Evolutionary conservation across 148 eudicot species (phyloP).

Genomic region (Agrostemma githago): DNA sequence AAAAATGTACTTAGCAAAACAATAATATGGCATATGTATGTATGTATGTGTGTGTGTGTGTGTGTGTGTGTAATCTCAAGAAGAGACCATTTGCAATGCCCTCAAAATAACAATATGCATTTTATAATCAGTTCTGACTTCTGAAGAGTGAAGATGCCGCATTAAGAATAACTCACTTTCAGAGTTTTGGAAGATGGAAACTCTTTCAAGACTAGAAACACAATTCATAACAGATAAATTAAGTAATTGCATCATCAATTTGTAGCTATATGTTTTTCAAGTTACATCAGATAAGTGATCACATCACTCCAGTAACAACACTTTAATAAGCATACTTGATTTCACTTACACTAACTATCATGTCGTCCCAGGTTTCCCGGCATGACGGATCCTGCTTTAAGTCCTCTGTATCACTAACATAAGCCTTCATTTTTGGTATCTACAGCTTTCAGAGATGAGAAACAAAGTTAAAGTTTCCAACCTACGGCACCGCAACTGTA

Average conservation of each 20-base stretch:
- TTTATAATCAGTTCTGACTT: not conserved
- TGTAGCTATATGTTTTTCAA: not conserved
- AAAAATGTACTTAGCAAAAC: not conserved
- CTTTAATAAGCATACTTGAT: conserved; percentile 1
- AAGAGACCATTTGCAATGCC: not conserved
- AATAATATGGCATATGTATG: too few relatives aligned
- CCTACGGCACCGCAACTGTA: not conserved
- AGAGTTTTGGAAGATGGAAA: conserved; percentile 7
- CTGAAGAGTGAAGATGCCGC: not conserved
- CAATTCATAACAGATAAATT: not conserved
- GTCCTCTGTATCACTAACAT: conserved; percentile 98
- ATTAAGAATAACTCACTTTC: not conserved
- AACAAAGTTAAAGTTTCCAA: conserved; percentile 32
- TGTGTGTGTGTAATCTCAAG: not conserved
- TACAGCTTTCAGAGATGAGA: conserved; percentile 65
- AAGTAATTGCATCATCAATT: conserved; percentile 2
- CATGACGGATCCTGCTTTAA: conserved; percentile 83
- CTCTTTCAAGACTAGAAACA: not conserved
- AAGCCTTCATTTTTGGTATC: conserved; percentile 99
- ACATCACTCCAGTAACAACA: conserved; percentile 1
- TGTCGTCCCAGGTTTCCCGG: conserved; percentile 98
- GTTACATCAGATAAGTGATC: not conserved
- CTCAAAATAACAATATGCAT: not conserved
- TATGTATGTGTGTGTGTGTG: not conserved
- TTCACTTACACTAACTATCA: conserved; percentile 78